These are phyloP conservation scores for Suhomyces maxii DNA, from an alignment of 1,139 yeast species.

Conservation along the genomic window DNA sequence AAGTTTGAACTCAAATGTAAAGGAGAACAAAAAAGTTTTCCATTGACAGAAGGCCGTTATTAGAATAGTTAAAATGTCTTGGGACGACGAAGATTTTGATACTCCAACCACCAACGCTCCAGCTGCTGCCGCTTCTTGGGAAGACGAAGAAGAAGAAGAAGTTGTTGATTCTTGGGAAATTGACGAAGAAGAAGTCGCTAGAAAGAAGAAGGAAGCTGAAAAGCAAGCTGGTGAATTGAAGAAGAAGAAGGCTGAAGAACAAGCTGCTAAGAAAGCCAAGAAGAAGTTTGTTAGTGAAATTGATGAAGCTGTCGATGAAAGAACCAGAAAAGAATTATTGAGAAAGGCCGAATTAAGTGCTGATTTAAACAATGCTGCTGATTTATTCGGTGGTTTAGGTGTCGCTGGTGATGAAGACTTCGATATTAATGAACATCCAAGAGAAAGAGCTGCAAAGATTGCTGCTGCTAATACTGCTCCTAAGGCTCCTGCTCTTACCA, in stretches of 20 bases:
- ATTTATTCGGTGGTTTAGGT: slow-evolving; percentile 81
- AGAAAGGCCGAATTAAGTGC: slow-evolving; percentile 78
- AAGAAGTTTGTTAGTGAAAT: slow-evolving; percentile 42
- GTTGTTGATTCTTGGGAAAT: slow-evolving; percentile 85
- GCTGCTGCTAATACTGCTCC: slow-evolving; percentile 45
- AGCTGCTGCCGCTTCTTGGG: slow-evolving; percentile 59
- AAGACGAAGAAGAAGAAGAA: slow-evolving; percentile 82
- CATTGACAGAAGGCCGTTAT: not conserved
- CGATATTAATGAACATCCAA: slow-evolving; percentile 60
- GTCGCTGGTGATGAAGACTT: slow-evolving; percentile 53
- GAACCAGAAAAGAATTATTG: slow-evolving; percentile 68
- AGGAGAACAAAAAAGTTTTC: slow-evolving; percentile 9
- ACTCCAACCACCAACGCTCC: slow-evolving; percentile 49
- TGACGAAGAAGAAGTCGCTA: slow-evolving; percentile 62
- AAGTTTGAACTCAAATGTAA: not conserved
- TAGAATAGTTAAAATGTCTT: slow-evolving; percentile 34
- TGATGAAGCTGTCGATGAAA: slow-evolving; percentile 57
- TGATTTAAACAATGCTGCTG: slow-evolving; percentile 91
- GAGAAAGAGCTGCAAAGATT: slow-evolving; percentile 59
- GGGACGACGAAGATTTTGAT: slow-evolving; percentile 91
- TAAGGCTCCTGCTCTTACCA: slow-evolving; percentile 45
- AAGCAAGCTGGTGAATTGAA: slow-evolving; percentile 43
- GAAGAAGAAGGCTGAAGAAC: slow-evolving; percentile 39
- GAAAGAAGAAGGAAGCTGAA: slow-evolving; percentile 41
- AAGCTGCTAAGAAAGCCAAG: slow-evolving; percentile 30